Evolutionary conservation across 129 eudicot species (phyloP), one percentile per base, ranked within the genome.

Genomic region (Centella asiatica): DNA sequence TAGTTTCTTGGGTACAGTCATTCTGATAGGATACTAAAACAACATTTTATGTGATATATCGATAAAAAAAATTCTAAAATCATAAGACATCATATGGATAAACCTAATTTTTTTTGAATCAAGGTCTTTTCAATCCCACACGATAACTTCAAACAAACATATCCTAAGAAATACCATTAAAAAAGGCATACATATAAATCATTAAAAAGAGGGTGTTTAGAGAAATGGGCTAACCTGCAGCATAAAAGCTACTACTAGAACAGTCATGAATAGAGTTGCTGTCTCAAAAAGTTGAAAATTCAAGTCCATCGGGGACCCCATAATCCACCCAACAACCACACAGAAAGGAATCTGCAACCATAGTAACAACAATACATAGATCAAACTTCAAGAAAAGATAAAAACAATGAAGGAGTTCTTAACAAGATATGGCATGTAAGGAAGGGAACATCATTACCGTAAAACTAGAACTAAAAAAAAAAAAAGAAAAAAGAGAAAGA

Each of bases 221-320:
- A 3, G 39, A 53, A 53, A 61, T 28, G 23, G 71, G 62, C 70
- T 24, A 53, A 89, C 95, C 90, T 86, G 90, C 65, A 85, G 78
- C 97, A 89, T 82, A 72, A 83, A 85, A 64, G 95, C 88, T 33
- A 89, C 97, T 2, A 89, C 97, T 3, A 89, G 69, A 60, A 89
- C 97, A 4, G 88, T 80, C 65, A 89, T 81, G 54, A 85, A 72
- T 55, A 89, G 97, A 52, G 95, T 82, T 6, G 95, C 82, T 1
- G 97, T 89, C 72, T 89, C 97, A 59, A 89, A 89, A 44, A 85
- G 86, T 48, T 85, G 95, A 67, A 85, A 89, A 60, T 89, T 89
- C 74, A 89, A 58, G 70, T 89, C 97, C 82, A 89, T 72, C 2
- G 95, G 95, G 9, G 46, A 62, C 54, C 95, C 97, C 68, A 78